Base-by-base conservation (phyloP, 306 rosid species). In the Arachis stenosperma region DNA sequence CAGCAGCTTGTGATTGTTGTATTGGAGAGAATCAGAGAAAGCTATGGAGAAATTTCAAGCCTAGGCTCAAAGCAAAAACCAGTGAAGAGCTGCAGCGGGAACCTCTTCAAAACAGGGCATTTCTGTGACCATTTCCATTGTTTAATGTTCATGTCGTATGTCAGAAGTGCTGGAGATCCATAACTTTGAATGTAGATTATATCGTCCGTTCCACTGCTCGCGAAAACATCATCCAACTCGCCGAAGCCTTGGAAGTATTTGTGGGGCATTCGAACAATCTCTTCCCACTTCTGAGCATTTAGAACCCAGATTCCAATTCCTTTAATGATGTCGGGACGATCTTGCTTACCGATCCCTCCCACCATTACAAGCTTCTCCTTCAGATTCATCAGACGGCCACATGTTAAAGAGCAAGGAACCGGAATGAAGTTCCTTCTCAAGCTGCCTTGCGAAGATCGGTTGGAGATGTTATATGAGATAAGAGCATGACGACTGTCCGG, bases 21-120 rank as follows among this genome's bases (percentile, higher is more conserved):
- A 33, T 33, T 33, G 37, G 37, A 33, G 37, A 33, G 37, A 47
- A 77, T 29, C 52, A 22, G 64, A 52, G 76, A 65, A 72, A 75
- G 65, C 86, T 82, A 94, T 10, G 99, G 98, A 76, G 88, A 71
- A 75, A 87, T 76, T 80, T 90, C 90, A 65, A 95, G 99, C 84
- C 98, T 82, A 6, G 99, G 99, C 75, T 91, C 98, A 4, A 95
- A 95, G 88, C 97, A 90, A 76, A 95, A 95, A 14, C 99, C 99
- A 40, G 93, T 85, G 65, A 95, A 95, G 37, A 95, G 90, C 88
- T 95, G 99, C 62, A 95, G 89, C 0, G 98, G 96, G 60, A 95
- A 95, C 81, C 83, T 87, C 88, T 95, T 95, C 0, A 83, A 54
- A 71, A 95, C 96, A 0, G 99, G 99, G 78, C 93, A 95, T 69